A percentile compares a stretch with the other conserved stretches of the same genome.
Evolutionary conservation across 805 yeast genomes (phyloP).

Genomic region (Metschnikowia cerradonensis): DNA sequence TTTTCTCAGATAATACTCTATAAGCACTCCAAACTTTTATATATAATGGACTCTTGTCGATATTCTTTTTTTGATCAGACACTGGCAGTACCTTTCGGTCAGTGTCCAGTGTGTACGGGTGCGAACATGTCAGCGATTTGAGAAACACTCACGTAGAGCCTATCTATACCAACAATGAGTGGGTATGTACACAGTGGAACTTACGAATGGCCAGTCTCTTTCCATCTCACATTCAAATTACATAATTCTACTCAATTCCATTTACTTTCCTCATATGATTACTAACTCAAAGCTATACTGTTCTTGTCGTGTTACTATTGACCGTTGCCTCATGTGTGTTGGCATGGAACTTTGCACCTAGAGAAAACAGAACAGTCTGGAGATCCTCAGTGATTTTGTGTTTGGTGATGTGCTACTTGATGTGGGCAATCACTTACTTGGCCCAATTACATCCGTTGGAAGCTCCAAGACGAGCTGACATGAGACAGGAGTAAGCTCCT

Average conservation of each 20-base stretch:
- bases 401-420: constrained; percentile 71
- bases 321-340: constrained; percentile 56
- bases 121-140: constrained; percentile 6
- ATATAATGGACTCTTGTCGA: too few relatives aligned
- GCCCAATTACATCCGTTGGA: constrained; percentile 88
- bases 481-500: constrained; percentile 67
- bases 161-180: constrained; percentile 13
- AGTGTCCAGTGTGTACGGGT: constrained; percentile 7
- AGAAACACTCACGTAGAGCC: background rate
- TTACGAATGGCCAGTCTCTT: background rate
- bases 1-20: background rate
- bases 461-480: constrained; percentile 83
- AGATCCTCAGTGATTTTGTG: constrained; percentile 54
- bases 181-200: constrained; percentile 13
- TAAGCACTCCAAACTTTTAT: too few relatives aligned
- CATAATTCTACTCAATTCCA: too few relatives aligned
- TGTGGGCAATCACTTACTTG: constrained; percentile 92
- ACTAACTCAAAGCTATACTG: constrained; percentile 53
- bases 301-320: constrained; percentile 57
- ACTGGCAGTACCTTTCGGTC: background rate
- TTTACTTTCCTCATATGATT: background rate
- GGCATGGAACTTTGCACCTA: constrained; percentile 85
- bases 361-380: constrained; percentile 54
- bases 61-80: background rate
- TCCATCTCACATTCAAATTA: background rate